Percentiles rank a stretch among this genome's conserved stretches.
These are phyloP conservation scores for Gentiana dahurica DNA, from an alignment of 257 asterid genomes.

Conservation along the genomic window DNA sequence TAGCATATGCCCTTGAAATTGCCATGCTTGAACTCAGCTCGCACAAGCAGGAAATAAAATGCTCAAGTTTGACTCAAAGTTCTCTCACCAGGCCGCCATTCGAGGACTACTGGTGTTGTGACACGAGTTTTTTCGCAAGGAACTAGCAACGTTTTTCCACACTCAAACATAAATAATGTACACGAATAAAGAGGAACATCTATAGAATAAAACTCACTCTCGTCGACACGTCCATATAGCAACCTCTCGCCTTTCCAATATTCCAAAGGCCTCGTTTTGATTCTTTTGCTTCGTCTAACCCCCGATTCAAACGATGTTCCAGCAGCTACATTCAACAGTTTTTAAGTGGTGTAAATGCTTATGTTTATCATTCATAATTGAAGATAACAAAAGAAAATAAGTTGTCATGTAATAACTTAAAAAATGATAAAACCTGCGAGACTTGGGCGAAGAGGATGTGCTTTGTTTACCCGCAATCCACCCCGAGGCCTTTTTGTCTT, in stretches of 20 bases:
- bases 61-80: no score
- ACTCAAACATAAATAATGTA: no score
- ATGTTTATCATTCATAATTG: constrained; percentile 7
- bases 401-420: no score
- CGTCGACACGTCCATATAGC: constrained; percentile 49
- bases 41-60: no score
- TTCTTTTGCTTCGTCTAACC: constrained; percentile 80
- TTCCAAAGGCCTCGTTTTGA: constrained; percentile 72
- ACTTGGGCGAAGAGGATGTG: constrained; percentile 40
- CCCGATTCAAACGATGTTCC: constrained; percentile 70
- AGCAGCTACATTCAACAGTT: constrained; percentile 35
- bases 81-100: no score
- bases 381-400: background rate
- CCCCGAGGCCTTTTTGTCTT: constrained; percentile 12
- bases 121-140: no score
- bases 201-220: constrained; percentile 43
- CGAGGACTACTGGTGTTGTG: no score
- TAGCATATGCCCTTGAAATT: no score
- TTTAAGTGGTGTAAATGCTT: constrained; percentile 12
- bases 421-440: constrained; percentile 56
- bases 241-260: constrained; percentile 91
- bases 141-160: no score
- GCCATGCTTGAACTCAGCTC: no score
- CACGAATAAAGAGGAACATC: background rate
- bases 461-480: constrained; percentile 21